phyloP scores from a whole-genome alignment of 2,329 filamentous ascomycete genomes.

The Penicillium hordei region DNA sequence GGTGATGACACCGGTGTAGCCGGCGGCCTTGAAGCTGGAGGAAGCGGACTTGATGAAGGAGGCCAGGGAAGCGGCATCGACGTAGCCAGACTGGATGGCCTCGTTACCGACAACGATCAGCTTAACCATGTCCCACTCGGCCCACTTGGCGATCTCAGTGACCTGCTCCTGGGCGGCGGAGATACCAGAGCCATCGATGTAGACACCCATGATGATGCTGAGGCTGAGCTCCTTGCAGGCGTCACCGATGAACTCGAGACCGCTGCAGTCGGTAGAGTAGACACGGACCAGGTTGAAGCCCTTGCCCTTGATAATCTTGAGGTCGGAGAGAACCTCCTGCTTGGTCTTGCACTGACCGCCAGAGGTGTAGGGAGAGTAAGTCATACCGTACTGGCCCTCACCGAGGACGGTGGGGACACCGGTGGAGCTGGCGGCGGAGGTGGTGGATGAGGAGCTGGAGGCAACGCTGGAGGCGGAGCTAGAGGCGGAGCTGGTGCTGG shows the following conservation, averaged over 20 bases:
- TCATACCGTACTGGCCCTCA: constrained; percentile 65
- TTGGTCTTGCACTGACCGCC: constrained; percentile 63
- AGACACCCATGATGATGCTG: constrained; percentile 84
- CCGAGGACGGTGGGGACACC: constrained; percentile 30
- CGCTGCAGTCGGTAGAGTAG: constrained; percentile 90
- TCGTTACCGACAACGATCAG: constrained; percentile 90
- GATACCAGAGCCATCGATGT: constrained; percentile 65
- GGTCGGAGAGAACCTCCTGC: constrained; percentile 58
- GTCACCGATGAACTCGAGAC: constrained; percentile 70
- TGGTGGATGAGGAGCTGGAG: constrained; percentile 16
- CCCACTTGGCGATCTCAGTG: constrained; percentile 68
- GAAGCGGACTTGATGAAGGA: constrained; percentile 69
- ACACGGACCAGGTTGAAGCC: constrained; percentile 74
- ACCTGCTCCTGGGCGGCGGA: constrained; percentile 72
- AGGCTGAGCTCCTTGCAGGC: constrained; percentile 67
- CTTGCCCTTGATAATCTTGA: constrained; percentile 60
- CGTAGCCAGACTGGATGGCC: constrained; percentile 73
- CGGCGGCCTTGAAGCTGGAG: constrained; percentile 59
- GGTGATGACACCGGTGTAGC: constrained; percentile 74
- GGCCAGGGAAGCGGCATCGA: constrained; percentile 63
- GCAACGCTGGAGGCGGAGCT: constrained; percentile 11
- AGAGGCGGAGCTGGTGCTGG: constrained; percentile 14
- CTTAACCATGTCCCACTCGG: constrained; percentile 71
- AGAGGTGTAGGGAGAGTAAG: constrained; percentile 72
- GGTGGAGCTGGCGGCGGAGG: constrained; percentile 16